Conservation (phyloP, 1,139 yeast species). For the Arxiozyma heterogenica region DNA sequence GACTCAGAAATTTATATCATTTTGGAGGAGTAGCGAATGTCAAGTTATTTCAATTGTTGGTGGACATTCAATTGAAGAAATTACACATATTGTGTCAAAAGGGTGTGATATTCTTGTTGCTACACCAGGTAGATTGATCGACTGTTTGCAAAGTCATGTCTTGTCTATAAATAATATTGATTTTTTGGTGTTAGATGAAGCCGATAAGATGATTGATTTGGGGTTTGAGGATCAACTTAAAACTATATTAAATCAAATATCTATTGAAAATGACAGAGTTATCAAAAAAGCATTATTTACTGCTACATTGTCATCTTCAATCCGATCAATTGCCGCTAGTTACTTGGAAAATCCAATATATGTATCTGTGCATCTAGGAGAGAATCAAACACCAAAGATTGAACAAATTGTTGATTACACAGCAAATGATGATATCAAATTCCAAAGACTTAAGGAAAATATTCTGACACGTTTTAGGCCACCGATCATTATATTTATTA, state of each 20-base stretch:
- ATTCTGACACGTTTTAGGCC: constrained; percentile 31
- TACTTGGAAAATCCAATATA: constrained; percentile 56
- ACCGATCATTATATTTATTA: constrained; percentile 75
- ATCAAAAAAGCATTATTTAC: constrained; percentile 62
- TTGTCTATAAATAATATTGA: constrained; percentile 53
- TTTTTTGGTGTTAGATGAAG: constrained; percentile 79
- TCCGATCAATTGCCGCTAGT: constrained; percentile 54
- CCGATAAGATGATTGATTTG: constrained; percentile 90
- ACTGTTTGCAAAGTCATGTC: constrained; percentile 61
- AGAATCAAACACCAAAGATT: constrained; percentile 41
- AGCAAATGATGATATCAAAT: constrained; percentile 47
- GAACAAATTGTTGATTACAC: constrained; percentile 33
- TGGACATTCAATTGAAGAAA: constrained; percentile 78
- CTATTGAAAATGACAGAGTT: constrained; percentile 30
- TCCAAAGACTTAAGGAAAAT: constrained; percentile 13
- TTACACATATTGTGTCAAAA: constrained; percentile 46
- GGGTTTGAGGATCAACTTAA: constrained; percentile 82
- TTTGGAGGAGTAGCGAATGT: constrained; percentile 32
- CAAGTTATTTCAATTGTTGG: constrained; percentile 70
- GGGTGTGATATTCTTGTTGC: constrained; percentile 85
- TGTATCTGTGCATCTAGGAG: constrained; percentile 57
- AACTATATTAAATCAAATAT: constrained; percentile 38
- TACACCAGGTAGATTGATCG: constrained; percentile 86
- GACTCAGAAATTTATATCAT: constrained; percentile 43
- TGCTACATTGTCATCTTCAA: constrained; percentile 77